Base-by-base conservation (phyloP, 495 filamentous ascomycete genomes). In the Collariella sp. region DNA sequence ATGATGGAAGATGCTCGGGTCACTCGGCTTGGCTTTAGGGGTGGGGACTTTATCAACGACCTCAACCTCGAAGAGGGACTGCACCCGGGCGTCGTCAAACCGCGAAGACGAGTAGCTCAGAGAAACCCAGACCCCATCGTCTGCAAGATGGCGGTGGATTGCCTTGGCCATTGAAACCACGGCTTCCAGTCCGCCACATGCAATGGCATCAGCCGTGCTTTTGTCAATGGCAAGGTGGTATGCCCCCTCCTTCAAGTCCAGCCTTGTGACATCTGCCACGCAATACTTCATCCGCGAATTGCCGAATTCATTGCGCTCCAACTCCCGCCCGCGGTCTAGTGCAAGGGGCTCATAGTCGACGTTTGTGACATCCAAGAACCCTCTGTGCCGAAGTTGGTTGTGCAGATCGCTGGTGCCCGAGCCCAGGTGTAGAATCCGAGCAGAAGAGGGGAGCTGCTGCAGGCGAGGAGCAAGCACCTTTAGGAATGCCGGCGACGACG, bases 341-440 rank as follows among this genome's bases (percentile, higher is more conserved):
- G 72, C 71, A 15, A 72, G 51, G 1, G 70, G 70, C 44, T 73
- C 71, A 56, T 69, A 75, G 59, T 75, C 72, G 43, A 69, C 54
- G 41, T 75, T 73, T 2, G 67, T 71, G 39, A 75, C 60, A 55
- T 72, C 58, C 3, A 36, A 7, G 39, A 67, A 70, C 4, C 67
- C 67, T 10, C 38, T 44, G 5, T 20, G 29, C 4, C 70, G 66
- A 7, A 75, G 57, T 43, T 61, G 61, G 38, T 58, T 65, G 18
- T 74, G 71, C 29, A 75, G 40, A 36, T 75, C 70, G 54, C 71
- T 74, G 0, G 71, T 75, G 16, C 72, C 72, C 7, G 59, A 66
- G 33, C 72, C 72, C 4, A 74, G 26, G 20, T 75, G 67, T 3
- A 75, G 63, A 31, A 75, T 69, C 19, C 26, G 23, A 23, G 34